phyloP scores from a whole-genome alignment of 2,329 filamentous ascomycete genomes.

The Paecilomyces sp. region DNA sequence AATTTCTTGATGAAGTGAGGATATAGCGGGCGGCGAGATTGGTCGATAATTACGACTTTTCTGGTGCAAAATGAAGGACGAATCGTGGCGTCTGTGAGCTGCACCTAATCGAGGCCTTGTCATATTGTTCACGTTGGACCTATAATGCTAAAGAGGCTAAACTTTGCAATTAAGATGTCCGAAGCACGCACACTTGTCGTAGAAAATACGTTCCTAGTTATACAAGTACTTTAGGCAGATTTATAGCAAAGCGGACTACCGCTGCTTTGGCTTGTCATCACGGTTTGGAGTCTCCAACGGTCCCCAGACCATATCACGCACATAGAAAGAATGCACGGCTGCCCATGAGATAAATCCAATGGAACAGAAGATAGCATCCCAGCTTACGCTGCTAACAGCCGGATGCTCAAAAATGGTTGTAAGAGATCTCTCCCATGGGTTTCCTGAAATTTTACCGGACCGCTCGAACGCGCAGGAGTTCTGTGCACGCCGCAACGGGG shows the following conservation, averaged over 20 bases:
- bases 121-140: no score
- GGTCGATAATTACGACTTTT: no score
- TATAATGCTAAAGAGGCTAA: no score
- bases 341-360: neutral
- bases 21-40: no score
- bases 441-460: neutral
- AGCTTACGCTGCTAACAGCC: constrained; percentile 49
- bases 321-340: neutral
- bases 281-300: neutral
- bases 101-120: no score
- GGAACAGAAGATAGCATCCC: constrained; percentile 52
- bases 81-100: no score
- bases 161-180: no score
- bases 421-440: constrained; percentile 33
- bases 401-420: constrained; percentile 51
- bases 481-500: neutral
- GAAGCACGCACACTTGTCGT: no score
- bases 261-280: neutral
- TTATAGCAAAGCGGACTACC: neutral
- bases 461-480: neutral
- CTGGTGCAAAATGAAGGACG: no score
- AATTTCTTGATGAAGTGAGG: no score
- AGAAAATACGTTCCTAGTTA: no score
- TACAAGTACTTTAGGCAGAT: no score
- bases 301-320: neutral